These are phyloP conservation scores for Calonectria leucothoes DNA, from an alignment of 2,329 filamentous ascomycete genomes.

Conservation along the genomic window DNA sequence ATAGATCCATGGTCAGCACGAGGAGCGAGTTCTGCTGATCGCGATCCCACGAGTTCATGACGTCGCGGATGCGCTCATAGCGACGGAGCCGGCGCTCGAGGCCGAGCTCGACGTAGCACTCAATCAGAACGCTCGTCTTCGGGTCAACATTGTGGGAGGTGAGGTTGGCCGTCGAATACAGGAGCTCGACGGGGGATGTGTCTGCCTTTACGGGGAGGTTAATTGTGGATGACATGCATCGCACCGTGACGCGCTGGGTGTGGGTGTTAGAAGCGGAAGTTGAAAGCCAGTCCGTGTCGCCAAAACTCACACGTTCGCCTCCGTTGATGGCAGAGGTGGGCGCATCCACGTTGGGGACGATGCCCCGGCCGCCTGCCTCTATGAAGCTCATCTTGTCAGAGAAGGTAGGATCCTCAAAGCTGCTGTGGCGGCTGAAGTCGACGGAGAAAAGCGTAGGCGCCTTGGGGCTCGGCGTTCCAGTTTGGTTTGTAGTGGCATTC, in stretches of 20 bases:
- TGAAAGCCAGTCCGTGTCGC: neutral
- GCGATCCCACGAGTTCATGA: conserved; percentile 92
- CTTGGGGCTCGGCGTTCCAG: conserved; percentile 47
- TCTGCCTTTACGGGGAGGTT: conserved; percentile 78
- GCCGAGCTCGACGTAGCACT: conserved; percentile 80
- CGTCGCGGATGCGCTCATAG: conserved; percentile 87
- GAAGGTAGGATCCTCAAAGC: conserved; percentile 44
- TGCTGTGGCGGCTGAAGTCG: conserved; percentile 48
- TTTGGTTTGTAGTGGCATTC: conserved; percentile 46
- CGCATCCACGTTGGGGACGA: conserved; percentile 72
- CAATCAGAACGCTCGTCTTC: conserved; percentile 76
- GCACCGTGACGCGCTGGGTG: conserved; percentile 75
- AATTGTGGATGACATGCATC: conserved; percentile 76
- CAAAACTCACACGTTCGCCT: conserved; percentile 74
- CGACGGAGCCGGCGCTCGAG: conserved; percentile 85
- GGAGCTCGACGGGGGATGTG: conserved; percentile 80
- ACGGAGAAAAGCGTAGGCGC: conserved; percentile 50
- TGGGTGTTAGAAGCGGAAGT: conserved; percentile 17
- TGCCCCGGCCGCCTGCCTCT: conserved; percentile 58
- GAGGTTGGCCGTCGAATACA: conserved; percentile 73
- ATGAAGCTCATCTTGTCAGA: conserved; percentile 53
- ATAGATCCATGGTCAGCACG: conserved; percentile 69
- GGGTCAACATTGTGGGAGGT: conserved; percentile 74
- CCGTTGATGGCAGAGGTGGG: conserved; percentile 85
- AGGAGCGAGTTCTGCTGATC: conserved; percentile 82